These are phyloP conservation scores for Penicillium sp. DNA, from an alignment of 2,329 filamentous ascomycete species.

Conservation along the genomic window DNA sequence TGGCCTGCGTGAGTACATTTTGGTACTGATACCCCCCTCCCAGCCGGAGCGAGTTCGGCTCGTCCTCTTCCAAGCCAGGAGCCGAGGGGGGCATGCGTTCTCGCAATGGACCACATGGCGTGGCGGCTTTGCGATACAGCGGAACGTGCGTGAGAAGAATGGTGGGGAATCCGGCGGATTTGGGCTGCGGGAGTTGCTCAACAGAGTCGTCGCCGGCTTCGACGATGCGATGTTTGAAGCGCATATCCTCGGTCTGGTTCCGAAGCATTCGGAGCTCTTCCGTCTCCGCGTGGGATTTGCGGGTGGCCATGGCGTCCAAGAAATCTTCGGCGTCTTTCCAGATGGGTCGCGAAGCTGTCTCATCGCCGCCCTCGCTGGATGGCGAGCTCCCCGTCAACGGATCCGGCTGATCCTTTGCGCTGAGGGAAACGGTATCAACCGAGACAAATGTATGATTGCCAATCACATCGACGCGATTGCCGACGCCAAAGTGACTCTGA, in stretches of 20 bases:
- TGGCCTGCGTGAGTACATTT: conserved; percentile 73
- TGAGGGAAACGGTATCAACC: conserved; percentile 81
- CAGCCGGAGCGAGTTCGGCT: conserved; percentile 72
- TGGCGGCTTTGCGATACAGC: conserved; percentile 72
- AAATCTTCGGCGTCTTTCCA: conserved; percentile 74
- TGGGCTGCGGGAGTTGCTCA: conserved; percentile 14
- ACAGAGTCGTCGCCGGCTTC: conserved; percentile 47
- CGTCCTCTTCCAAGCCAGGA: conserved; percentile 52
- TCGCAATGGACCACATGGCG: conserved; percentile 78
- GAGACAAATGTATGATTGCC: conserved; percentile 95
- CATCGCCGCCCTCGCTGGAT: conserved; percentile 43
- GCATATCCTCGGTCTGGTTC: conserved; percentile 52
- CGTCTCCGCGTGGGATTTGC: conserved; percentile 62
- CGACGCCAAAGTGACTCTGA: conserved; percentile 78
- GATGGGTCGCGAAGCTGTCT: conserved; percentile 53
- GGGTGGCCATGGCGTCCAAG: conserved; percentile 57
- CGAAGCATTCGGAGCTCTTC: conserved; percentile 62
- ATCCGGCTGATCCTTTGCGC: conserved; percentile 59
- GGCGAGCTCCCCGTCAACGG: conserved; percentile 41
- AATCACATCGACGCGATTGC: conserved; percentile 84
- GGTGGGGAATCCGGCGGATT: conserved; percentile 65
- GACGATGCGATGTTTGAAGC: conserved; percentile 55
- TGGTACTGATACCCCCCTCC: conserved; percentile 88
- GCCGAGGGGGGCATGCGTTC: conserved; percentile 73
- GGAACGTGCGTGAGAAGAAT: conserved; percentile 89